Evolutionary conservation across 129 eudicot species (phyloP).

Genomic region (Helianthus tuberosus): DNA sequence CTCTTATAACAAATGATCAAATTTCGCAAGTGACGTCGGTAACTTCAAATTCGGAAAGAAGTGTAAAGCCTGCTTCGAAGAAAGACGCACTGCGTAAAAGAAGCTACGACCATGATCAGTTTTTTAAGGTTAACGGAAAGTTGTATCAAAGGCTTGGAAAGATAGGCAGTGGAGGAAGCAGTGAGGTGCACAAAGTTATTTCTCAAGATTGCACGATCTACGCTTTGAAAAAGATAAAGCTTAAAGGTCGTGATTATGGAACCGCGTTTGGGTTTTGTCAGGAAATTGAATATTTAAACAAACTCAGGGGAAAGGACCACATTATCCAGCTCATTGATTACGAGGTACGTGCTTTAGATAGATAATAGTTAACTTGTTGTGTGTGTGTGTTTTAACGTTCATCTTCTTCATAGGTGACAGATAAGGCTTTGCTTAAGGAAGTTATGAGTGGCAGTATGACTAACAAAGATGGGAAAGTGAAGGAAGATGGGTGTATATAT

Average conservation of each 20-base stretch:
- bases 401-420: constrained; percentile 76
- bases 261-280: constrained; percentile 98
- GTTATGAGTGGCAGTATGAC: constrained; percentile 79
- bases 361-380: constrained; percentile 11
- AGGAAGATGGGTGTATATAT: constrained; percentile 80
- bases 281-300: constrained; percentile 85
- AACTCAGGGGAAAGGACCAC: constrained; percentile 80
- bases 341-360: constrained; percentile 64
- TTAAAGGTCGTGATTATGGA: constrained; percentile 99
- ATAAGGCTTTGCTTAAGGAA: constrained; percentile 84
- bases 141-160: constrained; percentile 98
- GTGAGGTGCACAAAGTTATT: constrained; percentile 98
- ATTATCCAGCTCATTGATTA: constrained; percentile 92
- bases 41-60: constrained; percentile 53
- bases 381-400: constrained; percentile 23
- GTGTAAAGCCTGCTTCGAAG: constrained; percentile 56
- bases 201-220: constrained; percentile 87
- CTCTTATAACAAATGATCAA: constrained; percentile 43
- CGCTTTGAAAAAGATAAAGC: constrained; percentile 96
- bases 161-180: constrained; percentile 99
- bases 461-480: constrained; percentile 73
- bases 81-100: constrained; percentile 70
- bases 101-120: constrained; percentile 73
- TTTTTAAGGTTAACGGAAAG: constrained; percentile 95
- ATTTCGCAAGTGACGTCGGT: constrained; percentile 50